Percentiles rank a stretch among this genome's conserved stretches.
phyloP scores from a whole-genome alignment of 2,329 filamentous ascomycete genomes.

The Chaetomiaceae sp. region DNA sequence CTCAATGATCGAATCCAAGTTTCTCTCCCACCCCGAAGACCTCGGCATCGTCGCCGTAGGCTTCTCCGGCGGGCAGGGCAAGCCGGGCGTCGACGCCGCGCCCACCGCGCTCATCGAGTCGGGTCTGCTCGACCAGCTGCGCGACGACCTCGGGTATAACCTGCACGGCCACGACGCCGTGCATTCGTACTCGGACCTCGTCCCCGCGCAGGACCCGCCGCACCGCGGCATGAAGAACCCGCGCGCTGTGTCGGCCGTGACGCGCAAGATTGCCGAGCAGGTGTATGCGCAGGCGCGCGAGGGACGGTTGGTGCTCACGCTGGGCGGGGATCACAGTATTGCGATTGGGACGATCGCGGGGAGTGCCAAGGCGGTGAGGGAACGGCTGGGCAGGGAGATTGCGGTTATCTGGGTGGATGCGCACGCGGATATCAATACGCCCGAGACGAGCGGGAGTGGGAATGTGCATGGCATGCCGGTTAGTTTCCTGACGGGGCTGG shows the following conservation, averaged over 20 bases:
- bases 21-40: constrained; percentile 73
- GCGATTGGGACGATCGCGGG: constrained; percentile 91
- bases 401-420: constrained; percentile 99
- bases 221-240: constrained; percentile 95
- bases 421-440: constrained; percentile 96
- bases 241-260: constrained; percentile 78
- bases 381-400: constrained; percentile 76
- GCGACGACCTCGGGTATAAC: constrained; percentile 81
- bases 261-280: constrained; percentile 71
- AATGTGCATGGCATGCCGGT: constrained; percentile 99
- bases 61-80: constrained; percentile 95
- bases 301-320: constrained; percentile 83
- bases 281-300: constrained; percentile 81
- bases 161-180: constrained; percentile 79
- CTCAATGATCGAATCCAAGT: constrained; percentile 59
- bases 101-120: constrained; percentile 84
- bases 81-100: constrained; percentile 85
- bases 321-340: constrained; percentile 94
- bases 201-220: constrained; percentile 68
- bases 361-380: constrained; percentile 77
- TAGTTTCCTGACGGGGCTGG: constrained; percentile 81
- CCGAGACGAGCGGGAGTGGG: constrained; percentile 81
- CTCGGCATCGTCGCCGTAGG: constrained; percentile 91
- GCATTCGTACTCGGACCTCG: constrained; percentile 73
- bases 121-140: constrained; percentile 78